These are phyloP conservation scores for Gossypium mustelinum DNA, from an alignment of 345 rosid species.

Conservation along the genomic window DNA sequence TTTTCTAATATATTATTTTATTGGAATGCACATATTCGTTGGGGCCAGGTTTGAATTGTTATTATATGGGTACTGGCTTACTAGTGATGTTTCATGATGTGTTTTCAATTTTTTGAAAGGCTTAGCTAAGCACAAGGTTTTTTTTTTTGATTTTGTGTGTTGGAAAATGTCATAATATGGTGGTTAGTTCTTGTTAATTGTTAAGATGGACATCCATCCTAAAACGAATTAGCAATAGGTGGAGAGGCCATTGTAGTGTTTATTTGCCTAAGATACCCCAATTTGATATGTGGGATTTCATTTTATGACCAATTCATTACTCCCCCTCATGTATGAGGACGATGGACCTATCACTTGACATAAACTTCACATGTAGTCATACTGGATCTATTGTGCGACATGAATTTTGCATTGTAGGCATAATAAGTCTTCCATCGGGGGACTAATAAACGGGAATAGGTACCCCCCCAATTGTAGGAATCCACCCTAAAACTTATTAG, in stretches of 20 bases:
- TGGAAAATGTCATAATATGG: background rate
- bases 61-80: background rate
- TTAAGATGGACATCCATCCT: background rate
- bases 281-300: background rate
- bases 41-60: background rate
- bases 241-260: background rate
- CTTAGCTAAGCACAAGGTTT: background rate
- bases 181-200: background rate
- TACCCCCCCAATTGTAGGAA: background rate
- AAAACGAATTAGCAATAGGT: background rate
- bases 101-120: background rate
- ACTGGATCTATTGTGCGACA: background rate
- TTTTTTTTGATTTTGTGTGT: background rate
- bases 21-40: background rate
- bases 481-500: background rate
- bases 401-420: slow-evolving; percentile 1
- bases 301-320: background rate
- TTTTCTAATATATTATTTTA: background rate
- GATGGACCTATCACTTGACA: background rate
- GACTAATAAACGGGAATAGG: background rate
- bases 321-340: background rate
- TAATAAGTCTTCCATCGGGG: background rate
- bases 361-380: background rate
- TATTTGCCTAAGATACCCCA: background rate
- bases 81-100: slow-evolving; percentile 24